A percentile compares a stretch with the other conserved stretches of the same genome.
These are phyloP conservation scores for Backusella circina DNA, from an alignment of 192 early-diverging fungal species.

Conservation along the genomic window DNA sequence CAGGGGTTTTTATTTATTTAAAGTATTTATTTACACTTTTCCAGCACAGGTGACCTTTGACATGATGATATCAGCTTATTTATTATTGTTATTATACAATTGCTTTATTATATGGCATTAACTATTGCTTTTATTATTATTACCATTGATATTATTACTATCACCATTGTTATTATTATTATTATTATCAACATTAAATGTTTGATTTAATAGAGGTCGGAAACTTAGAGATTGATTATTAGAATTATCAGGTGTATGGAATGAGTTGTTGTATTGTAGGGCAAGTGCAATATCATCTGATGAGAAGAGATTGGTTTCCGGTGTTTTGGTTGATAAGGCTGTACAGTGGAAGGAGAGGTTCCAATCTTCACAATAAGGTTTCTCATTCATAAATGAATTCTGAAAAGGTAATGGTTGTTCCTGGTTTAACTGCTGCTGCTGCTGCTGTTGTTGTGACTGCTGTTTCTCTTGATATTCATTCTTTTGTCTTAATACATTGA, in stretches of 20 bases:
- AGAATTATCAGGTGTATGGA: neutral
- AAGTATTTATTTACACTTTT: neutral
- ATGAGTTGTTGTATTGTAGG: neutral
- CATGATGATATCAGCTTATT: conserved; percentile 1
- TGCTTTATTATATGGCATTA: neutral
- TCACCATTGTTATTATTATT: neutral
- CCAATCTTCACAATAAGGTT: neutral
- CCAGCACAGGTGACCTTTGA: neutral
- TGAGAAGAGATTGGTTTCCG: neutral
- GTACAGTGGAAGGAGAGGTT: neutral
- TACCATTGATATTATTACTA: neutral
- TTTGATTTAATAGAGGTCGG: neutral
- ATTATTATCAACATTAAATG: neutral
- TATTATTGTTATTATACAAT: neutral
- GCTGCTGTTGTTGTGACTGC: neutral
- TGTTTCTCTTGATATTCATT: neutral
- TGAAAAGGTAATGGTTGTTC: neutral
- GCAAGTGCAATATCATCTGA: conserved; percentile 2
- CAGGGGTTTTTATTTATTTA: neutral
- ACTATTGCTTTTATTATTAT: neutral
- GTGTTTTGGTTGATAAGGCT: neutral
- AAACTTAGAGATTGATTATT: neutral
- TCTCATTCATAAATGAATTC: neutral
- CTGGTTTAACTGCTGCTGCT: neutral
- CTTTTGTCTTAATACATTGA: neutral